Evolutionary conservation across 306 rosid species (phyloP), one percentile per base, ranked within the genome.

Genomic region (Ormosia semicastrata): DNA sequence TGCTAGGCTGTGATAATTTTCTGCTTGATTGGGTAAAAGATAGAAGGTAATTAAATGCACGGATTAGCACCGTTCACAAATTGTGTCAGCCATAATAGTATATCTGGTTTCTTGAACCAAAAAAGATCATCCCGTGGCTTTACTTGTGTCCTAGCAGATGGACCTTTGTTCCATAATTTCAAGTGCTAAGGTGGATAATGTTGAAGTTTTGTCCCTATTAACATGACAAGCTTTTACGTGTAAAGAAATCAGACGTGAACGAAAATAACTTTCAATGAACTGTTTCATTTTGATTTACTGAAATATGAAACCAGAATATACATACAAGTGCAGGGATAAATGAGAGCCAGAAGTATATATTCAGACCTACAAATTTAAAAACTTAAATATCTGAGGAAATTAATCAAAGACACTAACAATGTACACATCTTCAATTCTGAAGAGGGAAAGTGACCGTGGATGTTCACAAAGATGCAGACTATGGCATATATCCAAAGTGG

Each of bases 271-370:
- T 40, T 65, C 64, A 69, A 36, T 5, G 47, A 15, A 34, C 46
- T 24, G 36, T 29, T 66, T 56, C 52, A 40, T 14, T 85, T 70
- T 74, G 81, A 69, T 53, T 56, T 52, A 37, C 36, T 63, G 76
- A 70, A 85, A 72, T 50, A 30, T 18, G 60, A 71, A 67, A 60
- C 50, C 44, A 75, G 53, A 80, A 59, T 65, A 72, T 75, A 86
- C 96, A 86, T 91, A 95, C 98, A 82, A 92, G 86, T 71, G 92
- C 98, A 43, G 99, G 99, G 86, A 95, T 93, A 82, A 95, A 95
- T 73, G 98, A 95, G 81, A 95, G 87, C 99, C 99, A 95, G 88
- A 95, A 92, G 91, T 95, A 95, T 79, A 93, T 89, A 77, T 95
- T 88, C 72, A 92, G 81, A 77, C 99, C 99, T 93, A 89, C 73